A percentile compares a stretch with the other conserved stretches of the same genome.
Conservation (phyloP, 2,329 filamentous ascomycete genomes). For the Phialophora expanda region DNA sequence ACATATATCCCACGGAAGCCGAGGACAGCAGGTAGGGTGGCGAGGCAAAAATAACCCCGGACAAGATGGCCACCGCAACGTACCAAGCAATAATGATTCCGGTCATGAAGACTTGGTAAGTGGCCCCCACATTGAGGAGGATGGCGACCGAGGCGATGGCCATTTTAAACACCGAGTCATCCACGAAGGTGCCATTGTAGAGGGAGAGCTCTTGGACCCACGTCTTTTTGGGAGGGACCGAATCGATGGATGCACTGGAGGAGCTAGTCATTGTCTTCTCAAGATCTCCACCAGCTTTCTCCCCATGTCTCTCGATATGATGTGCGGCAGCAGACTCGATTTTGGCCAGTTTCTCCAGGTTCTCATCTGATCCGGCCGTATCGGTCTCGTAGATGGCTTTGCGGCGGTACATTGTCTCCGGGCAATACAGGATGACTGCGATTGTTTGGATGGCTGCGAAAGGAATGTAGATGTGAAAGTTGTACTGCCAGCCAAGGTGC, state of each 20-base stretch:
- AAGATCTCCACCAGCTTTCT: constrained; percentile 10
- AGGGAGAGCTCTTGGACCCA: constrained; percentile 28
- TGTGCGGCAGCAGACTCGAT: constrained; percentile 26
- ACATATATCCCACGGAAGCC: constrained; percentile 40
- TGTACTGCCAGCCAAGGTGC: constrained; percentile 38
- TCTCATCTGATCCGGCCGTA: constrained; percentile 30
- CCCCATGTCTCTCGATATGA: constrained; percentile 16
- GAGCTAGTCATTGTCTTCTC: constrained; percentile 23
- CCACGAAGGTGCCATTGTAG: constrained; percentile 29
- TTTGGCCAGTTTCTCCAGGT: constrained; percentile 32
- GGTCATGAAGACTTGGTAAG: constrained; percentile 42
- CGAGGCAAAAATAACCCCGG: constrained; percentile 42
- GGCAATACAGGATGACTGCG: constrained; percentile 25
- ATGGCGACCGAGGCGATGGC: constrained; percentile 43
- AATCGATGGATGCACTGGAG: constrained; percentile 20
- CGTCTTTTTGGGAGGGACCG: constrained; percentile 26
- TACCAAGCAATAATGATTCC: constrained; percentile 40
- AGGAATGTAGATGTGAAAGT: constrained; percentile 30
- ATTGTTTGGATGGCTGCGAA: constrained; percentile 25
- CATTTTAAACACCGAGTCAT: constrained; percentile 37
- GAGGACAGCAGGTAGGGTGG: constrained; percentile 43
- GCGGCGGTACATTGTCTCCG: constrained; percentile 32
- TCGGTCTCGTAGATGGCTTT: constrained; percentile 34
- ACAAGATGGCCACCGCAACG: constrained; percentile 40
- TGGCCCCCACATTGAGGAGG: constrained; percentile 42